phyloP scores from a whole-genome alignment of 2,329 filamentous ascomycete genomes.

The Paramyrothecium roridum region DNA sequence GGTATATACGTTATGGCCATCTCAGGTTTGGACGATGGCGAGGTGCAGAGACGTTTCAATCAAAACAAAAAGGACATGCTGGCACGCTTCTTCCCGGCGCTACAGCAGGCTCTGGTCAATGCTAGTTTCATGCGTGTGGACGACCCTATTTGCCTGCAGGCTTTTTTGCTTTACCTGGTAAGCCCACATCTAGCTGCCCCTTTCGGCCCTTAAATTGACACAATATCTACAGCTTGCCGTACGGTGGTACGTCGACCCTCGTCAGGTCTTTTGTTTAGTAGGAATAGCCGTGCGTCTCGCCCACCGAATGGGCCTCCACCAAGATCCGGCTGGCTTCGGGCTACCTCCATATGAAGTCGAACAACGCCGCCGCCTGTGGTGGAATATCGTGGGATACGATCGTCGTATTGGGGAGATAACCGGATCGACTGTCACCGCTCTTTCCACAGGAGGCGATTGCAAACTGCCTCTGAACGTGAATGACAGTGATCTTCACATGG shows the following conservation, averaged over 20 bases:
- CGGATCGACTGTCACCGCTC: conserved; percentile 53
- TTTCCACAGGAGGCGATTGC: conserved; percentile 52
- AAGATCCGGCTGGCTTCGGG: conserved; percentile 52
- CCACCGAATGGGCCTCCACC: conserved; percentile 66
- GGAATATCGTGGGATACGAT: conserved; percentile 68
- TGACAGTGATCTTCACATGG: conserved; percentile 55
- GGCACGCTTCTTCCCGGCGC: conserved; percentile 51
- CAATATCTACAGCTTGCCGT: conserved; percentile 33
- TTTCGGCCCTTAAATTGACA: conserved; percentile 3
- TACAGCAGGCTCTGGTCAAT: conserved; percentile 64
- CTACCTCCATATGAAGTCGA: conserved; percentile 61
- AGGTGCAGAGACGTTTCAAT: conserved; percentile 52
- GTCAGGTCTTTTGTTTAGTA: conserved; percentile 45
- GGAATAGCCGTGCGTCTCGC: conserved; percentile 66
- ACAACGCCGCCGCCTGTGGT: conserved; percentile 70
- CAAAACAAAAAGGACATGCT: conserved; percentile 49
- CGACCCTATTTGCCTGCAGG: conserved; percentile 64
- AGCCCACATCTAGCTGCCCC: conserved; percentile 14
- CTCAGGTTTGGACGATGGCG: conserved; percentile 54
- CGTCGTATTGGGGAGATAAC: conserved; percentile 66
- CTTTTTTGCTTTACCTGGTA: conserved; percentile 65
- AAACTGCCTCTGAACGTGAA: conserved; percentile 59
- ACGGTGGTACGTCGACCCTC: conserved; percentile 57
- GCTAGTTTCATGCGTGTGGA: conserved; percentile 64
- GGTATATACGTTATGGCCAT: conserved; percentile 59